phyloP scores from a whole-genome alignment of 169 alveolate genomes.

The Besnoitia besnoiti region DNA sequence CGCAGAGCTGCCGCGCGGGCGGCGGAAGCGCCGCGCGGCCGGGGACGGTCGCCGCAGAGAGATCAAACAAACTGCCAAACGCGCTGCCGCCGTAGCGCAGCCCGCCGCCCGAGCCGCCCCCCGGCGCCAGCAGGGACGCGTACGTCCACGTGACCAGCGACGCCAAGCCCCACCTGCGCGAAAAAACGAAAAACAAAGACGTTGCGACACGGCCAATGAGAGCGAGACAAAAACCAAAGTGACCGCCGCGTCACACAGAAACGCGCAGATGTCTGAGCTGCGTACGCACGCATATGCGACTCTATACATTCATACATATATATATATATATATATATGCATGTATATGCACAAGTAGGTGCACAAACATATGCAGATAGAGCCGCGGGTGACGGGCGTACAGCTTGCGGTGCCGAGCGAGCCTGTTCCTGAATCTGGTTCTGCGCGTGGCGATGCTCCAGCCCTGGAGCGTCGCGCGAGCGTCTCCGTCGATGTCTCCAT shows the following conservation, averaged over 20 bases:
- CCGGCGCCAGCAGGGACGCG: background rate
- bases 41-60: background rate
- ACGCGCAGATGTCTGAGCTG: no score
- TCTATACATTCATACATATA: no score
- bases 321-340: no score
- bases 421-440: no score
- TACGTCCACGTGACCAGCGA: constrained; percentile 3
- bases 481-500: no score
- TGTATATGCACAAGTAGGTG: background rate
- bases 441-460: no score
- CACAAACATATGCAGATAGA: background rate
- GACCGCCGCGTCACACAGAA: background rate
- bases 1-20: background rate
- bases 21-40: background rate
- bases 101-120: background rate
- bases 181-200: background rate
- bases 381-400: no score
- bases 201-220: background rate
- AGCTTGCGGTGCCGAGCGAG: no score
- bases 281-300: no score
- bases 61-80: background rate
- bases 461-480: no score
- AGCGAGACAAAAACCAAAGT: background rate
- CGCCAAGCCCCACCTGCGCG: background rate
- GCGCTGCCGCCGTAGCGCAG: background rate